Evolutionary conservation across 2,329 filamentous ascomycete genomes (phyloP).

Genomic region (Thielaviopsis ethacetica): DNA sequence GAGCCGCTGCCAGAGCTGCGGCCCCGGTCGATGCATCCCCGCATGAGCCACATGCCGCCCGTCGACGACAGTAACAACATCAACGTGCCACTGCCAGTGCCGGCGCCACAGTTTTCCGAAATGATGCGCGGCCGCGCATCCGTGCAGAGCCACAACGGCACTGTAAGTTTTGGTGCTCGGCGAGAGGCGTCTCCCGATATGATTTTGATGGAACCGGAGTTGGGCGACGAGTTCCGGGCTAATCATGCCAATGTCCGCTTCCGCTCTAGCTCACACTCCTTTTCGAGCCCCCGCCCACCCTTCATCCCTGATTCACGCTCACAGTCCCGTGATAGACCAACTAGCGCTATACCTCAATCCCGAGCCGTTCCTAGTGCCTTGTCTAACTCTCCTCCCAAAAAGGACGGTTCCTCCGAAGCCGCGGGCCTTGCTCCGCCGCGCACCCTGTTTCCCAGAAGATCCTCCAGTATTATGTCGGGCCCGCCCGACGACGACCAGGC

Average conservation of each 20-base stretch:
- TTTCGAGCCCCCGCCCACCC: not conserved
- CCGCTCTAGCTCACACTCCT: not conserved
- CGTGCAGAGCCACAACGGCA: not conserved
- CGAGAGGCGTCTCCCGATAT: conserved; percentile 37
- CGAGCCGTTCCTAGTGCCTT: conserved; percentile 14
- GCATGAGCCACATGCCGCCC: conserved; percentile 47
- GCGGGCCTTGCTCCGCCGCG: conserved; percentile 34
- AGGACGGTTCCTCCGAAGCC: conserved; percentile 10
- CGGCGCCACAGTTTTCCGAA: conserved; percentile 5
- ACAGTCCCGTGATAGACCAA: conserved; percentile 25
- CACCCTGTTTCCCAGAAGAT: conserved; percentile 31
- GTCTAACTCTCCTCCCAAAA: conserved; percentile 4
- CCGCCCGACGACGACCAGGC: conserved; percentile 48
- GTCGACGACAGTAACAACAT: conserved; percentile 20
- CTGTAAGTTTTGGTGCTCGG: conserved; percentile 32
- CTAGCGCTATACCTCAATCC: conserved; percentile 27
- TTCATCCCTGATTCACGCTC: conserved; percentile 24
- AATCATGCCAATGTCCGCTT: conserved; percentile 32
- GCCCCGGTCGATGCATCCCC: conserved; percentile 59
- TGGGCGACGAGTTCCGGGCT: conserved; percentile 28
- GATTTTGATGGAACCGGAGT: conserved; percentile 16
- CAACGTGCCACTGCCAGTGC: conserved; percentile 1
- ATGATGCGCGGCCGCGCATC: conserved; percentile 9
- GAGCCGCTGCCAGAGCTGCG: conserved; percentile 38
- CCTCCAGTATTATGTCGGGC: conserved; percentile 45